phyloP scores from a whole-genome alignment of 257 asterid genomes.

The Ehretia macrophylla region DNA sequence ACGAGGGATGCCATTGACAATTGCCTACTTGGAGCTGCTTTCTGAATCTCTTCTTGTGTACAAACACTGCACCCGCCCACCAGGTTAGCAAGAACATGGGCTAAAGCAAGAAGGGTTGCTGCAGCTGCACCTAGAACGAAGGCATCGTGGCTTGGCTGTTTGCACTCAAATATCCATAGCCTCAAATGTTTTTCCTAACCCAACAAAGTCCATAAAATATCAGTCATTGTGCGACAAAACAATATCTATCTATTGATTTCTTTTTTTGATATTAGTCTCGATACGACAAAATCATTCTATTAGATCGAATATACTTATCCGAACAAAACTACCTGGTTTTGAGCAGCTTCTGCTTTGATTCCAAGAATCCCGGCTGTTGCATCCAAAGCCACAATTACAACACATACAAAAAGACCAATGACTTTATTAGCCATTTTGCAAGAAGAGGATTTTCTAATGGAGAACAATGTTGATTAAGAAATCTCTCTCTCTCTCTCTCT shows the following conservation, averaged over 20 bases:
- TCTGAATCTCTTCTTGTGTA: slow-evolving; percentile 34
- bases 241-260: no score
- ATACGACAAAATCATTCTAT: no score
- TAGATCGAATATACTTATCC: no score
- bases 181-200: slow-evolving; percentile 65
- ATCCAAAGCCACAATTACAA: slow-evolving; percentile 66
- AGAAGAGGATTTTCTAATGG: not conserved
- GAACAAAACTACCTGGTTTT: slow-evolving; percentile 48
- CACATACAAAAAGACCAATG: slow-evolving; percentile 53
- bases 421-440: slow-evolving; percentile 48
- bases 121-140: slow-evolving; percentile 70
- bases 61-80: slow-evolving; percentile 57
- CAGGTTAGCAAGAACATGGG: slow-evolving; percentile 67
- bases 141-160: slow-evolving; percentile 84
- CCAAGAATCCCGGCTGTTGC: slow-evolving; percentile 69
- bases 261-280: no score
- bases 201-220: not conserved
- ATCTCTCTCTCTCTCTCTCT: slow-evolving; percentile 2
- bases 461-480: no score
- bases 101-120: slow-evolving; percentile 45
- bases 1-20: slow-evolving; percentile 55
- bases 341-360: slow-evolving; percentile 76
- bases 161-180: slow-evolving; percentile 81
- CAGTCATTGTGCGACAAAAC: not conserved
- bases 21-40: slow-evolving; percentile 54